These are phyloP conservation scores for Tilletia horrida DNA, from an alignment of 1,284 basidiomycete genomes.

Conservation along the genomic window DNA sequence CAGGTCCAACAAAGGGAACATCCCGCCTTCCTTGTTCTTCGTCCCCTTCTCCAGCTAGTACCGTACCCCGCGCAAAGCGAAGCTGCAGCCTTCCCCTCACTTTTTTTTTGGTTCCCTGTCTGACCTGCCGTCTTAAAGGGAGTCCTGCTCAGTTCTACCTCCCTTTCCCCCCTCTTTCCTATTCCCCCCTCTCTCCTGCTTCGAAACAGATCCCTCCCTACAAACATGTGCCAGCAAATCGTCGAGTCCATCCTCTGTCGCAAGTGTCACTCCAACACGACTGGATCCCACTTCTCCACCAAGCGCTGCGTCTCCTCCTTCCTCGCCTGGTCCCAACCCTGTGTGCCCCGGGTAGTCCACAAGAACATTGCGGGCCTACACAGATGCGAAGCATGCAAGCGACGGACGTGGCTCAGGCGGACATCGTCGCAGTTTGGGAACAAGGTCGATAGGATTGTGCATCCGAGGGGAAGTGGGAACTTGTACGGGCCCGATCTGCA, in stretches of 20 bases:
- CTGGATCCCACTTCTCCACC: neutral
- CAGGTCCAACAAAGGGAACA: conserved; percentile 1
- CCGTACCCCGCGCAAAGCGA: too few relatives aligned
- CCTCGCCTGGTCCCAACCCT: neutral
- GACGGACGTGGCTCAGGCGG: neutral
- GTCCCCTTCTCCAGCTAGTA: too few relatives aligned
- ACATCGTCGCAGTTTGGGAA: neutral
- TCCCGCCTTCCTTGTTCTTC: neutral
- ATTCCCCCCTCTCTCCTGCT: neutral
- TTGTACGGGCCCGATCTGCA: neutral
- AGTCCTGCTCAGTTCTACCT: conserved; percentile 10
- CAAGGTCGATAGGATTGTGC: neutral
- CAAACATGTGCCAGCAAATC: conserved; percentile 7
- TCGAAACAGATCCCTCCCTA: neutral
- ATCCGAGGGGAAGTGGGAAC: neutral
- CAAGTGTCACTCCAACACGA: neutral
- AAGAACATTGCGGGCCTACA: neutral
- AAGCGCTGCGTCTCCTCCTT: neutral
- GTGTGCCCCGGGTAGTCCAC: conserved; percentile 8
- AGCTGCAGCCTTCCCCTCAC: too few relatives aligned
- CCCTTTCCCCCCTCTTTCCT: neutral
- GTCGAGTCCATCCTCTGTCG: conserved; percentile 6
- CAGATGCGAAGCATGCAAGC: neutral
- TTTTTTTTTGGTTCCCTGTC: too few relatives aligned
- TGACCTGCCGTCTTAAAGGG: too few relatives aligned